These are phyloP conservation scores for Brassica cretica DNA, from an alignment of 345 rosid genomes.

Conservation along the genomic window DNA sequence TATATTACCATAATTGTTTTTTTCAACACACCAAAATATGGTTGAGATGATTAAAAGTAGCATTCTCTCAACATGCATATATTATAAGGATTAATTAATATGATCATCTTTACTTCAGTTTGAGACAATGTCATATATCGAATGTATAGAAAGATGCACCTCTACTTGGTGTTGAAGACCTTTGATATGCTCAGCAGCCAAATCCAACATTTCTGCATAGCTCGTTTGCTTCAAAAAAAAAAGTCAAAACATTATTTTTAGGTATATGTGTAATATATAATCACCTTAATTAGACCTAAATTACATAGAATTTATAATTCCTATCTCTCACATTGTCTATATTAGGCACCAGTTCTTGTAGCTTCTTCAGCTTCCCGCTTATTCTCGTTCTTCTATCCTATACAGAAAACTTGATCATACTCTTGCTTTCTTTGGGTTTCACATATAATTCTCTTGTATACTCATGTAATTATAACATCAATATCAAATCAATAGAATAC, in stretches of 20 bases:
- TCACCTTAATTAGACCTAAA: background rate
- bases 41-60: background rate
- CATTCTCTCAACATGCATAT: background rate
- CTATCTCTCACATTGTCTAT: slow-evolving; percentile 78
- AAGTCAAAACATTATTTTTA: background rate
- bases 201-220: slow-evolving; percentile 93
- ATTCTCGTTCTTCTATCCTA: slow-evolving; percentile 99
- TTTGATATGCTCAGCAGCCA: slow-evolving; percentile 94
- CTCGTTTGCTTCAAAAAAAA: slow-evolving; percentile 75
- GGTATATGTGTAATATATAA: background rate
- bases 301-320: background rate
- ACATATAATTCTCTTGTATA: background rate
- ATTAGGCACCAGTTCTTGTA: slow-evolving; percentile 96
- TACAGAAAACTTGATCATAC: background rate
- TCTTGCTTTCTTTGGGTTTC: background rate
- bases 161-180: slow-evolving; percentile 87
- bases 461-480: background rate
- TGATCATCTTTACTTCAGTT: background rate
- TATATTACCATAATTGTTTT: background rate
- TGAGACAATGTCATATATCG: slow-evolving; percentile 7
- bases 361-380: slow-evolving; percentile 88
- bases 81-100: background rate
- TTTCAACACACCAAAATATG: background rate
- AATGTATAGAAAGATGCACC: slow-evolving; percentile 48
- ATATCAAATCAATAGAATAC: background rate